Conservation (phyloP, 2,329 filamentous ascomycete genomes). For the Aspergillus melleus region DNA sequence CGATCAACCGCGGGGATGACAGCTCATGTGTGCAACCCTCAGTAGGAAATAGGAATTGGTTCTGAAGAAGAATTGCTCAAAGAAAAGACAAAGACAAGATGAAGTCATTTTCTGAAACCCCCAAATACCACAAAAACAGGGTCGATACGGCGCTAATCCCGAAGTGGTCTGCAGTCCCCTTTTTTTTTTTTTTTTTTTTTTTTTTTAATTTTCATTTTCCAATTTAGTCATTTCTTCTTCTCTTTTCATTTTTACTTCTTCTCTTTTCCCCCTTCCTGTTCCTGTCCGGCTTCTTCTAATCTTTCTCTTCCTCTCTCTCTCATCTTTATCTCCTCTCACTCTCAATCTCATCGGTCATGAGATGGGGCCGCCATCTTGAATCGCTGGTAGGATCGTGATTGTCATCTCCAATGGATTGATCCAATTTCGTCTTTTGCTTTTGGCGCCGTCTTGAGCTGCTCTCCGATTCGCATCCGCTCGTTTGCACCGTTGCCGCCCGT, state of each 20-base stretch:
- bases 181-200: background rate
- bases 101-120: background rate
- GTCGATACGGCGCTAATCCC: background rate
- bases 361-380: conserved; percentile 22
- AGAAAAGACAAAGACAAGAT: background rate
- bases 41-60: no score
- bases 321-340: conserved; percentile 9
- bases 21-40: background rate
- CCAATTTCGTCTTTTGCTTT: background rate
- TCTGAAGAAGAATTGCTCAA: no score
- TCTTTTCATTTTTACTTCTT: background rate
- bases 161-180: background rate
- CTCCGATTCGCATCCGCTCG: conserved; percentile 11
- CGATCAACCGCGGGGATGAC: background rate
- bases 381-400: conserved; percentile 32
- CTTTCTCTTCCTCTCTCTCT: conserved; percentile 4
- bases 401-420: conserved; percentile 20
- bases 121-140: background rate
- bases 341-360: conserved; percentile 16
- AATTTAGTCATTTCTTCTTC: no score
- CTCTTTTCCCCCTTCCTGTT: conserved; percentile 21
- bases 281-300: background rate
- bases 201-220: no score
- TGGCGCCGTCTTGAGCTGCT: conserved; percentile 13
- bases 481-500: conserved; percentile 7